These are phyloP conservation scores for Paramecium biaurelia DNA, from an alignment of 73 alveolate genomes.

Conservation along the genomic window DNA sequence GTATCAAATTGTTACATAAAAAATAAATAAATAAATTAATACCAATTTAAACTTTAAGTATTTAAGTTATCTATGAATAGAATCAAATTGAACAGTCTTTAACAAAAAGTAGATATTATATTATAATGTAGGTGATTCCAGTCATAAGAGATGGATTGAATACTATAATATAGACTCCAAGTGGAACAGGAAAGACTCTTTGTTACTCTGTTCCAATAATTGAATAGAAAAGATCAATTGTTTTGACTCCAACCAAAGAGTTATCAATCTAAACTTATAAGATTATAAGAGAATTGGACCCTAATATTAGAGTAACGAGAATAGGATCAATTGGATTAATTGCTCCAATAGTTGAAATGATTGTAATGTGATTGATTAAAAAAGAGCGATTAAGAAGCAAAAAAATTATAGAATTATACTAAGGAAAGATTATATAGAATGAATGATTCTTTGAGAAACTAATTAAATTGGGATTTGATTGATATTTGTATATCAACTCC, in stretches of 20 bases:
- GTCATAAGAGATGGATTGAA: neutral
- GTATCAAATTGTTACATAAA: neutral
- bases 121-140: neutral
- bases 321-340: slow-evolving; percentile 10
- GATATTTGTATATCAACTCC: slow-evolving; percentile 39
- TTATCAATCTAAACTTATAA: neutral
- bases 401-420: neutral
- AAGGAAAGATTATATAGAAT: neutral
- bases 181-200: neutral
- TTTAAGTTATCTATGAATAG: neutral
- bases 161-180: neutral
- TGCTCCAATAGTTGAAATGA: slow-evolving; percentile 29
- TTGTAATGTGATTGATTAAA: neutral
- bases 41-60: neutral
- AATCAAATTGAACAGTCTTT: neutral
- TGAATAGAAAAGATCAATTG: neutral
- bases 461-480: slow-evolving; percentile 5
- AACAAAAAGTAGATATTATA: neutral
- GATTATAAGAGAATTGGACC: neutral
- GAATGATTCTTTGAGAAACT: neutral
- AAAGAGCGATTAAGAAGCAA: slow-evolving; percentile 11
- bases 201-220: neutral
- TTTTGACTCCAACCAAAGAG: slow-evolving; percentile 10
- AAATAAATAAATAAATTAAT: neutral
- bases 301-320: neutral